Evolutionary conservation across 2,329 filamentous ascomycete genomes (phyloP).

Genomic region (Aspergillus sp.): DNA sequence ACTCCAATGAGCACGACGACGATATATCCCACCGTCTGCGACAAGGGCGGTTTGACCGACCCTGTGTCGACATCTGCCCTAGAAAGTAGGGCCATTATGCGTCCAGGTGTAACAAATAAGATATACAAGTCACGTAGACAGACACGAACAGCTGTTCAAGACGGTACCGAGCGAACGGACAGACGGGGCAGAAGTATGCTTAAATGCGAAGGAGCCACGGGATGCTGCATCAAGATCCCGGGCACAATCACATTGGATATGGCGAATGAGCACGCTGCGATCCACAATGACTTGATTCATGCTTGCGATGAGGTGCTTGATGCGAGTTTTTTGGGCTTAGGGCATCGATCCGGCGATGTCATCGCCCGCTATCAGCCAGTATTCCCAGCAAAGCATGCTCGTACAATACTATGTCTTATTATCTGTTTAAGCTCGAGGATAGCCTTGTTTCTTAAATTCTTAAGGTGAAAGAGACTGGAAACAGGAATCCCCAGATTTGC

Average conservation of each 20-base stretch:
- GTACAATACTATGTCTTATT: too few relatives aligned
- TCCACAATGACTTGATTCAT: neutral
- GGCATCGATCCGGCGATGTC: neutral
- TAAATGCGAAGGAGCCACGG: neutral
- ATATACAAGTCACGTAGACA: neutral
- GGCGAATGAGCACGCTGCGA: neutral
- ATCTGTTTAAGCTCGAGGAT: too few relatives aligned
- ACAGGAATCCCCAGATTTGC: too few relatives aligned
- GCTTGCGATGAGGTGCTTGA: neutral
- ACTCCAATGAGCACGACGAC: slow-evolving; percentile 44
- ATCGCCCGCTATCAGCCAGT: neutral
- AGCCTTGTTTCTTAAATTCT: too few relatives aligned
- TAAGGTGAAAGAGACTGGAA: too few relatives aligned
- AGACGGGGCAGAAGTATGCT: neutral
- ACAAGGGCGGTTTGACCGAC: slow-evolving; percentile 33
- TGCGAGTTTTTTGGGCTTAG: neutral
- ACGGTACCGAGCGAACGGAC: neutral
- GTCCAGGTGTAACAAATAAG: neutral
- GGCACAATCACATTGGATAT: neutral
- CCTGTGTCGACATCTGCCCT: neutral
- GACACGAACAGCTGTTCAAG: neutral
- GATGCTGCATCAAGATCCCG: neutral
- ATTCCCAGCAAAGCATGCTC: too few relatives aligned
- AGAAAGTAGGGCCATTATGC: neutral
- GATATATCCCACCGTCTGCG: slow-evolving; percentile 44